A percentile compares a stretch with the other conserved stretches of the same genome.
Evolutionary conservation across 1,284 basidiomycete genomes (phyloP).

Genomic region (Ustilago lituana): DNA sequence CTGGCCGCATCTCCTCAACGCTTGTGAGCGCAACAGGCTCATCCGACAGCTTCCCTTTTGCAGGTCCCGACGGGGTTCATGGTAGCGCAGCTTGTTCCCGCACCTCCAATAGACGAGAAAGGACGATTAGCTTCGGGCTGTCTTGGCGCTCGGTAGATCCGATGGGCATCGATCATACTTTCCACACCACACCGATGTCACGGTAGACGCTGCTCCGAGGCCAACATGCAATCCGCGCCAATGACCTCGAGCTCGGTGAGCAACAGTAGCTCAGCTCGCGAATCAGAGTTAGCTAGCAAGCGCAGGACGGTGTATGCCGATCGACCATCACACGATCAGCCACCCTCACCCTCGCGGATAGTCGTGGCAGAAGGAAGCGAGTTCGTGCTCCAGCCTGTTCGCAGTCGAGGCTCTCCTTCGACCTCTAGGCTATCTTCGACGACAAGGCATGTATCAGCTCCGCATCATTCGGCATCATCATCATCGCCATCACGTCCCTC

Average conservation of each 20-base stretch:
- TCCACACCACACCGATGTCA: background rate
- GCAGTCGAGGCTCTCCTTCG: slow-evolving; percentile 6
- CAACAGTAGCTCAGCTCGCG: slow-evolving; percentile 10
- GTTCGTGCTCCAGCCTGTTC: slow-evolving; percentile 33
- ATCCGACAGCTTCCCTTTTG: background rate
- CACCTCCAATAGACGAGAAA: too few species aligned
- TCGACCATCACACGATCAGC: background rate
- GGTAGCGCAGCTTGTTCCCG: too few species aligned
- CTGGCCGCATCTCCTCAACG: too few species aligned
- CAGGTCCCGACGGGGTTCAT: too few species aligned
- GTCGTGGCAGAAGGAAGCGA: slow-evolving; percentile 36
- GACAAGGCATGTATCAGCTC: slow-evolving; percentile 12
- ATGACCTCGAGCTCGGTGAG: background rate
- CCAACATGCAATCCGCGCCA: slow-evolving; percentile 5
- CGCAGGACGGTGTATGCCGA: slow-evolving; percentile 10
- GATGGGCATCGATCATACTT: background rate
- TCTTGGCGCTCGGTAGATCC: slow-evolving; percentile 2
- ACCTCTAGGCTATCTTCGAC: background rate
- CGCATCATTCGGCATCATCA: slow-evolving; percentile 1
- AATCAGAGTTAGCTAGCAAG: slow-evolving; percentile 1
- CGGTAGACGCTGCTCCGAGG: background rate
- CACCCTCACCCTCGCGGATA: slow-evolving; percentile 11
- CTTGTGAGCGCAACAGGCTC: background rate
- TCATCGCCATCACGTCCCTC: slow-evolving; percentile 1
- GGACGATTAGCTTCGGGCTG: too few species aligned